Evolutionary conservation across 1,284 basidiomycete genomes (phyloP).

Genomic region (Nidula niveotomentosa): DNA sequence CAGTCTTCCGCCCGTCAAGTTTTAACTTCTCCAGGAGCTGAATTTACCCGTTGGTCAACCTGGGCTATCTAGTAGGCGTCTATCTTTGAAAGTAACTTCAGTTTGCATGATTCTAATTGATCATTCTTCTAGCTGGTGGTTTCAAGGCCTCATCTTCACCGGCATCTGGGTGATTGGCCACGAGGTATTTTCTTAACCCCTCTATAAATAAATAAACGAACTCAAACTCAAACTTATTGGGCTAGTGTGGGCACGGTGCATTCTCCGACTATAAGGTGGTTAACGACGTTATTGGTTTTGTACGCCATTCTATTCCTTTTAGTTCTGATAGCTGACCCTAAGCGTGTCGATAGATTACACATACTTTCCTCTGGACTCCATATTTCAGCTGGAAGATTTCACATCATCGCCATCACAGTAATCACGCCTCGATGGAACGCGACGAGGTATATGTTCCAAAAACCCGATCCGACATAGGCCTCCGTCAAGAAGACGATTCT

Average conservation of each 20-base stretch:
- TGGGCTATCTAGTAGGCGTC: constrained; percentile 49
- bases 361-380: constrained; percentile 50
- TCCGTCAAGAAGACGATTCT: constrained; percentile 30
- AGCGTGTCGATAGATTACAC: constrained; percentile 28
- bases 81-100: background rate
- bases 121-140: constrained; percentile 49
- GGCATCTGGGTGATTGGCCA: constrained; percentile 67
- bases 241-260: constrained; percentile 27
- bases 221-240: background rate
- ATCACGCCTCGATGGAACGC: constrained; percentile 56
- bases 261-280: constrained; percentile 30
- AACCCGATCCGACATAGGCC: constrained; percentile 49
- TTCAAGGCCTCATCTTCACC: constrained; percentile 58
- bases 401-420: constrained; percentile 52
- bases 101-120: background rate
- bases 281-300: constrained; percentile 40
- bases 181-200: constrained; percentile 23
- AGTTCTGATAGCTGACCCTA: too few relatives aligned
- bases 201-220: background rate
- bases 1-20: constrained; percentile 17
- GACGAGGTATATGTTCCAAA: constrained; percentile 65
- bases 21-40: constrained; percentile 33
- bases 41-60: constrained; percentile 36
- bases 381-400: constrained; percentile 58
- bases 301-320: constrained; percentile 16